These are phyloP conservation scores for Neurospora sp. DNA, from an alignment of 495 filamentous ascomycete species.

Conservation along the genomic window DNA sequence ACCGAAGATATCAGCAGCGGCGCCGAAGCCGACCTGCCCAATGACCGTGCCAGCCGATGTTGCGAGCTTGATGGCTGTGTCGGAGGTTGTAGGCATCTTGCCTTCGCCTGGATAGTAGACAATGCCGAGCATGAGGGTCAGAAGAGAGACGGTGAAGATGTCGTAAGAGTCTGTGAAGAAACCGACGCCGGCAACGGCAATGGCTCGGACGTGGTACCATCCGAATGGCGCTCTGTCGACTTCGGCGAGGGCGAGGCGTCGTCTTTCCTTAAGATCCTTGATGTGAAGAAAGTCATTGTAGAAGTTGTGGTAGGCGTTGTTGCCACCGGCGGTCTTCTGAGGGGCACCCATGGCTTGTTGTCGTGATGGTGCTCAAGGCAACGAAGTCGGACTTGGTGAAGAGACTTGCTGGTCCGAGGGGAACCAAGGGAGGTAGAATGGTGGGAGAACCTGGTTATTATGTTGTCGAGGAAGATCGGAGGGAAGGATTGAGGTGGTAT, in stretches of 20 bases:
- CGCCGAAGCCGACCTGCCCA: slow-evolving; percentile 75
- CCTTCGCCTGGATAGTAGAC: slow-evolving; percentile 52
- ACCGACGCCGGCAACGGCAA: slow-evolving; percentile 63
- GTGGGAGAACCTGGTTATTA: background rate
- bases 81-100: slow-evolving; percentile 49
- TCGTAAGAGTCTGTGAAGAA: slow-evolving; percentile 76
- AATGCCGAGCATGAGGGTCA: slow-evolving; percentile 61
- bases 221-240: slow-evolving; percentile 70
- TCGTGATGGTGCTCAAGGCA: background rate
- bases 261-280: slow-evolving; percentile 58
- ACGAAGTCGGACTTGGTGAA: background rate
- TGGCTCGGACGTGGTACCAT: slow-evolving; percentile 63
- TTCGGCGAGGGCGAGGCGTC: slow-evolving; percentile 59
- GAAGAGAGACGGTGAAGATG: slow-evolving; percentile 62
- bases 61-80: slow-evolving; percentile 80
- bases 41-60: slow-evolving; percentile 82
- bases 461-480: background rate
- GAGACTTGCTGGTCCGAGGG: background rate
- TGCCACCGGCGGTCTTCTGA: slow-evolving; percentile 49
- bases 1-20: slow-evolving; percentile 67
- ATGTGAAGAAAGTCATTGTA: slow-evolving; percentile 54
- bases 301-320: slow-evolving; percentile 61
- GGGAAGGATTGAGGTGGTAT: background rate
- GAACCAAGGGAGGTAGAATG: background rate
- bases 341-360: slow-evolving; percentile 6